Base-by-base conservation (phyloP, 2,329 filamentous ascomycete species). In the Penicillium sp. region DNA sequence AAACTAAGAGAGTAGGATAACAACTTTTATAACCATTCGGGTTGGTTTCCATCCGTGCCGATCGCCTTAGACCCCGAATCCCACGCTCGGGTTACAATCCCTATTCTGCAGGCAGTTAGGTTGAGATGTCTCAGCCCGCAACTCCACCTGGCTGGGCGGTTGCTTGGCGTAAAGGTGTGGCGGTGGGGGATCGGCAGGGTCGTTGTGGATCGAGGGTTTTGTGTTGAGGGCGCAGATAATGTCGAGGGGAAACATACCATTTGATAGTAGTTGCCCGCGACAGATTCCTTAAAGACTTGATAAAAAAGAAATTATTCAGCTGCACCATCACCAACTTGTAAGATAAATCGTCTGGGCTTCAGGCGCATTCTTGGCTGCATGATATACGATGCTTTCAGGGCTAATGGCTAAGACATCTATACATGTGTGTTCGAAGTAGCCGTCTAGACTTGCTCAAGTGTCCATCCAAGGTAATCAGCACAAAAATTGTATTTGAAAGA, bases 41-140 rank as follows among this genome's bases (percentile, higher is more conserved):
- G n/a, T 48, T 29, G 27, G 27, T 21, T 26, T 39, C 39, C 31
- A 49, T n/a, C 35, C 13, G 35, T 22, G 13, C n/a, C 19, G 22
- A 50, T 45, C 24, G 26, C 52, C 21, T 45, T 19, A n/a, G 16
- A 31, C 39, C 35, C 48, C 55, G 55, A 58, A 55, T 43, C 44
- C 55, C 61, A 56, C 29, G 44, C 27, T 50, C 52, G 49, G 57
- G 47, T 7, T 24, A 39, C 43, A 43, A 43, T 31, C 29, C 45
- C 5, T 41, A 26, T 52, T 59, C 52, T 51, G 50, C 51, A 48
- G 41, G 29, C 24, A 26, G 3, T 19, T 19, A 33, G 31, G 14
- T 29, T 33, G 27, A 8, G 14, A 59, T 62, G 64, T 66, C 56
- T 66, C 64, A 65, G 43, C 60, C 31, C 2, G 37, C 21, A 22